phyloP scores from a whole-genome alignment of 2,329 filamentous ascomycete genomes.

The Raffaelea deltoideospora region DNA sequence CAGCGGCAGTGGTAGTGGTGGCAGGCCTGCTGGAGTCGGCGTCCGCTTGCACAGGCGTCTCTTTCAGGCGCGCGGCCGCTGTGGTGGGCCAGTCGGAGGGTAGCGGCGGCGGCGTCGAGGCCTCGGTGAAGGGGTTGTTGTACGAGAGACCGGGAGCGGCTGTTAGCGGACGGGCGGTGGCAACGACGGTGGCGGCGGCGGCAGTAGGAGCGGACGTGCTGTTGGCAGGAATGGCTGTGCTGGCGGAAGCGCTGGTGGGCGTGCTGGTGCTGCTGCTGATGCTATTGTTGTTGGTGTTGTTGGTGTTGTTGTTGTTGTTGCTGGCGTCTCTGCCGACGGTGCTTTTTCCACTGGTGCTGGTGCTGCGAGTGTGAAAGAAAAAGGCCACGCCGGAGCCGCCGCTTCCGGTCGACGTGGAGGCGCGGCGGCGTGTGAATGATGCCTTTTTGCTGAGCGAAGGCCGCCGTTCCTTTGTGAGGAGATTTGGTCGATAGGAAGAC shows the following conservation, averaged over 20 bases:
- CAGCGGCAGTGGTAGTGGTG: too few relatives aligned
- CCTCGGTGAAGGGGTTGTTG: constrained; percentile 25
- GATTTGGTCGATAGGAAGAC: too few relatives aligned
- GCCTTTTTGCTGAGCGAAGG: constrained; percentile 38
- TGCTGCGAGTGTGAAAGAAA: not conserved
- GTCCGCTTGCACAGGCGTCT: too few relatives aligned
- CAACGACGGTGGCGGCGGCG: not conserved
- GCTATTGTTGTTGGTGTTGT: not conserved
- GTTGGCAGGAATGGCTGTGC: not conserved
- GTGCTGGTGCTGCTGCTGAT: not conserved
- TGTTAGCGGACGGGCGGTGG: too few relatives aligned
- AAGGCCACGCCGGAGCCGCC: constrained; percentile 6
- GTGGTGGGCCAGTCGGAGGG: constrained; percentile 22
- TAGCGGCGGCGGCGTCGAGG: constrained; percentile 33
- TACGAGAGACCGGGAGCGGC: too few relatives aligned
- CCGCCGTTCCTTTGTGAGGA: constrained; percentile 31
- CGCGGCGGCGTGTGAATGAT: constrained; percentile 28
- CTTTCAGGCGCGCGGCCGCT: too few relatives aligned
- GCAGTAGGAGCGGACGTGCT: not conserved
- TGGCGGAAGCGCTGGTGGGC: not conserved
- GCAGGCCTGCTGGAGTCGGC: too few relatives aligned
- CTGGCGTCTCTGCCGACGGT: not conserved
- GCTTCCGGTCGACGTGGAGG: constrained; percentile 24
- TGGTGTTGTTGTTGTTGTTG: not conserved
- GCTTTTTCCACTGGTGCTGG: not conserved